Evolutionary conservation across 352 stramenopile species (phyloP).

Genomic region (Thalassiosira allenii): DNA sequence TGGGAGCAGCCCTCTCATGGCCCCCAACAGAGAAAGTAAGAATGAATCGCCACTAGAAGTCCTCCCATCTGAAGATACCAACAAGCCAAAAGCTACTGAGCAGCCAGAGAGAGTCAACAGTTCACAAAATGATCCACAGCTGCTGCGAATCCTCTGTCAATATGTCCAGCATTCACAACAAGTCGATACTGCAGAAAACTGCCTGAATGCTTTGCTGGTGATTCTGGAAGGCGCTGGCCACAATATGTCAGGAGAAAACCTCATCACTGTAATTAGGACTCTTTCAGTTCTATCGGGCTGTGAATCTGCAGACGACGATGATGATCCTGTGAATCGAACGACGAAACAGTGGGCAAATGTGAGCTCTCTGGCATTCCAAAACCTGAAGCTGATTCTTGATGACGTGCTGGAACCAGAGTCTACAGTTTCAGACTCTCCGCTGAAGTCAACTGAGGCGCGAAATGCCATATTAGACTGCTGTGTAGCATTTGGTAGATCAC

Average conservation of each 20-base stretch:
- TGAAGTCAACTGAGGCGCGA: slow-evolving; percentile 84
- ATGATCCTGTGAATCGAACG: slow-evolving; percentile 65
- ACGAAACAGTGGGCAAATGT: slow-evolving; percentile 62
- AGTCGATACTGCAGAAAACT: slow-evolving; percentile 69
- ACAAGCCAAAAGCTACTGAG: slow-evolving; percentile 12
- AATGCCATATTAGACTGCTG: slow-evolving; percentile 90
- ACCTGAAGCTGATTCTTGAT: slow-evolving; percentile 95
- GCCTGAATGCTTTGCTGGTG: slow-evolving; percentile 71
- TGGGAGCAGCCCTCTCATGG: slow-evolving; percentile 47
- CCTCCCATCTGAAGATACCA: slow-evolving; percentile 22
- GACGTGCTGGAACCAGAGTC: slow-evolving; percentile 93
- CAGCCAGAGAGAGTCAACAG: slow-evolving; percentile 18
- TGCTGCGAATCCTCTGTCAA: slow-evolving; percentile 74
- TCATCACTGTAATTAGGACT: slow-evolving; percentile 70
- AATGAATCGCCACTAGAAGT: slow-evolving; percentile 51
- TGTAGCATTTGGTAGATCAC: slow-evolving; percentile 91
- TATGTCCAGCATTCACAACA: slow-evolving; percentile 61
- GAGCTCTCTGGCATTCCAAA: slow-evolving; percentile 91
- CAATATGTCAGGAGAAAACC: slow-evolving; percentile 67
- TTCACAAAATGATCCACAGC: slow-evolving; percentile 20
- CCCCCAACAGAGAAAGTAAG: slow-evolving; percentile 21
- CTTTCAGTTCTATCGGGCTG: slow-evolving; percentile 71
- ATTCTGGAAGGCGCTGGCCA: slow-evolving; percentile 80
- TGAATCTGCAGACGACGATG: slow-evolving; percentile 47
- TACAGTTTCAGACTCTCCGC: slow-evolving; percentile 41